phyloP scores from a whole-genome alignment of 306 rosid species.

The Castanea sativa region DNA sequence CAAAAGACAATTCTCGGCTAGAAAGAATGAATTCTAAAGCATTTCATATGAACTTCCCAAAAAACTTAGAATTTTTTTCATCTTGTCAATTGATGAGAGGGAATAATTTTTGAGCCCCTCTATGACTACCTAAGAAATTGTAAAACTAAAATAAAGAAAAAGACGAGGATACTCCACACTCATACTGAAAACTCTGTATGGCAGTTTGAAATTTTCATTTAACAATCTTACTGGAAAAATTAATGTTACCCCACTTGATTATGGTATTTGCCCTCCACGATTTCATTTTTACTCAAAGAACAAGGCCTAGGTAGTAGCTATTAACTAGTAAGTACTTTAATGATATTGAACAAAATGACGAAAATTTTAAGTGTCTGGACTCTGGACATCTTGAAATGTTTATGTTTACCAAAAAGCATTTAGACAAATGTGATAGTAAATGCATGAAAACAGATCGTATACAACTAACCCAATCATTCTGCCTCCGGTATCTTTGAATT shows the following conservation, averaged over 20 bases:
- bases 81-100: neutral
- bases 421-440: neutral
- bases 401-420: neutral
- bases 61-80: neutral
- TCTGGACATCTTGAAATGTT: neutral
- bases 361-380: neutral
- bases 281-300: neutral
- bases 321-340: neutral
- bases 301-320: too few relatives aligned
- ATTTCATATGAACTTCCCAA: neutral
- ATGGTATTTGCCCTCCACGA: neutral
- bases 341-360: neutral
- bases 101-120: neutral
- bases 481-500: slow-evolving; percentile 52
- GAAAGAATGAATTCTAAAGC: neutral
- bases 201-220: neutral
- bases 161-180: neutral
- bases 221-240: neutral
- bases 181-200: neutral
- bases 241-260: neutral
- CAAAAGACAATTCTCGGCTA: neutral
- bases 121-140: neutral
- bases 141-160: neutral
- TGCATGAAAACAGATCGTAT: neutral
- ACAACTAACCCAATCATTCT: slow-evolving; percentile 79